Percentiles rank a stretch among this genome's conserved stretches.
Conservation (phyloP, 106 monocot genomes). For the Allium fistulosum region DNA sequence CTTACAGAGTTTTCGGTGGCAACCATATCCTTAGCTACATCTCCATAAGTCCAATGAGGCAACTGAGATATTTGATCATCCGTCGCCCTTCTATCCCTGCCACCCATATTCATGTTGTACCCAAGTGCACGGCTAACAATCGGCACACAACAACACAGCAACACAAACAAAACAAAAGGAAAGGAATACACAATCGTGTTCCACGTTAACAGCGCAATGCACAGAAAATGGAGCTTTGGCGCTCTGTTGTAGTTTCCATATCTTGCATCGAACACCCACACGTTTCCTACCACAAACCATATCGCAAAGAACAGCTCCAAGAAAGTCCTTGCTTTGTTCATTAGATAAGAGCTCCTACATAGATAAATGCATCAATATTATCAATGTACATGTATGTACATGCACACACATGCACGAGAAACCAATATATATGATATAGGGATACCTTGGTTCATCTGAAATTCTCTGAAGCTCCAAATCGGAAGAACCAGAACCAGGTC, state of each 20-base stretch:
- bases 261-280: constrained; percentile 76
- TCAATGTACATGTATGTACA: not conserved
- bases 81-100: constrained; percentile 47
- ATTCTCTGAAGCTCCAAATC: constrained; percentile 43
- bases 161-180: constrained; percentile 78
- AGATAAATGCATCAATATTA: not conserved
- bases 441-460: constrained; percentile 39
- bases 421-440: no score
- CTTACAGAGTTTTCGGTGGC: constrained; percentile 31
- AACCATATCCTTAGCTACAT: constrained; percentile 1
- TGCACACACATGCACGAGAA: no score
- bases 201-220: constrained; percentile 66
- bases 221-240: constrained; percentile 54
- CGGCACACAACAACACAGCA: constrained; percentile 84
- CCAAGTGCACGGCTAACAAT: constrained; percentile 39
- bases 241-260: constrained; percentile 30
- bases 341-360: constrained; percentile 30
- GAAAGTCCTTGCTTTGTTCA: constrained; percentile 49
- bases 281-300: constrained; percentile 97
- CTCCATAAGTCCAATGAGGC: constrained; percentile 57
- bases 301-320: constrained; percentile 80
- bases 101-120: constrained; percentile 76
- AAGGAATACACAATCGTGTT: constrained; percentile 74
- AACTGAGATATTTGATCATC: constrained; percentile 61
- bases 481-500: constrained; percentile 1